Conservation (phyloP, 345 rosid species). For the Camelina hispida region DNA sequence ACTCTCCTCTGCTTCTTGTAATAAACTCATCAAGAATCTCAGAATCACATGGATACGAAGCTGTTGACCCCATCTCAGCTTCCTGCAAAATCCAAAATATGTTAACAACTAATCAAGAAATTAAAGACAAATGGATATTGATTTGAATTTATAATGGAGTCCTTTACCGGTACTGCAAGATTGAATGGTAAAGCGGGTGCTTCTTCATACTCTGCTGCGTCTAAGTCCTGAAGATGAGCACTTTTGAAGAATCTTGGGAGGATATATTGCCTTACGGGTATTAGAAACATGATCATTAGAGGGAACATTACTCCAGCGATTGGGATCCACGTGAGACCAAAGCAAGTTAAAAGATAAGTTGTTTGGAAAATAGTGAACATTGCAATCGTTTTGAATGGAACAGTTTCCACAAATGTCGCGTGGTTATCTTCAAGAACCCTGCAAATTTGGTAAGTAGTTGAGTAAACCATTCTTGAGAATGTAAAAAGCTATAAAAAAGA, state of each 20-base stretch:
- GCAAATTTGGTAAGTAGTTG: constrained; percentile 19
- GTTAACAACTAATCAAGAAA: neutral
- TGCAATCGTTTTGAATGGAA: constrained; percentile 87
- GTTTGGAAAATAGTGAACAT: constrained; percentile 84
- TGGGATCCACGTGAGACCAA: constrained; percentile 97
- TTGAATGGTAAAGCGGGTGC: constrained; percentile 88
- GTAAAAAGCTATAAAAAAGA: neutral
- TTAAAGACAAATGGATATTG: neutral
- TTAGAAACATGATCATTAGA: constrained; percentile 87
- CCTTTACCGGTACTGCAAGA: constrained; percentile 40
- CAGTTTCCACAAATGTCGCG: constrained; percentile 87
- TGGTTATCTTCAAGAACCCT: constrained; percentile 89
- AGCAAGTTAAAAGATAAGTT: constrained; percentile 71
- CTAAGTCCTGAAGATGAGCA: constrained; percentile 86
- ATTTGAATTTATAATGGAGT: neutral
- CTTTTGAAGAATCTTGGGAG: constrained; percentile 91
- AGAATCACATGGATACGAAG: constrained; percentile 60
- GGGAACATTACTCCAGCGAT: constrained; percentile 96
- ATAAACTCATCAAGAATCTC: constrained; percentile 82
- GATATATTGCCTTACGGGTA: constrained; percentile 84
- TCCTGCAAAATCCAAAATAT: constrained; percentile 42
- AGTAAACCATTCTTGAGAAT: neutral
- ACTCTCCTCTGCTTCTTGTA: constrained; percentile 96
- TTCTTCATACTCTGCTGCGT: constrained; percentile 96
- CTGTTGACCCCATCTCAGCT: constrained; percentile 58